phyloP scores from a whole-genome alignment of 2,329 filamentous ascomycete genomes.

The Hymenoscyphus occultus region DNA sequence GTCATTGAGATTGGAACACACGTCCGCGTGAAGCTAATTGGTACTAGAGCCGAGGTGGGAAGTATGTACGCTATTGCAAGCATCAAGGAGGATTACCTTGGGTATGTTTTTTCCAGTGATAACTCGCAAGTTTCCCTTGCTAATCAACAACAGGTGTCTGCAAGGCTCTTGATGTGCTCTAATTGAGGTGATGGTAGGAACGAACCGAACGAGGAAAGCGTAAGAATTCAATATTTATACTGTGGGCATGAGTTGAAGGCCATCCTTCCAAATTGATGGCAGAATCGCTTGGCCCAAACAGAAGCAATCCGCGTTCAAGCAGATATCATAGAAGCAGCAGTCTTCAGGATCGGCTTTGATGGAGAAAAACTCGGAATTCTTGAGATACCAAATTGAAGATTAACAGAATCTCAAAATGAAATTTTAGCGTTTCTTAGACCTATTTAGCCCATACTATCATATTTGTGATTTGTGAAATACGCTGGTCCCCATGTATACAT shows the following conservation, averaged over 20 bases:
- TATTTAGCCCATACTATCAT: background rate
- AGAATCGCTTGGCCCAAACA: background rate
- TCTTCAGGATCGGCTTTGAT: conserved; percentile 2
- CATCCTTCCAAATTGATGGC: background rate
- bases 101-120: conserved; percentile 44
- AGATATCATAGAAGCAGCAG: background rate
- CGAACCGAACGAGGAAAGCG: conserved; percentile 1
- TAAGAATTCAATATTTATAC: conserved; percentile 2
- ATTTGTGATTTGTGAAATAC: background rate
- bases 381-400: conserved; percentile 7
- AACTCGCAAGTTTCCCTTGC: background rate
- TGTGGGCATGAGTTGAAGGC: conserved; percentile 1
- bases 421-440: conserved; percentile 1
- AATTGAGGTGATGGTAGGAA: background rate
- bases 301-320: conserved; percentile 1
- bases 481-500: no score
- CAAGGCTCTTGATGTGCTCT: conserved; percentile 2
- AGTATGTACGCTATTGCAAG: conserved; percentile 97
- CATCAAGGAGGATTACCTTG: conserved; percentile 81
- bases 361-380: conserved; percentile 3
- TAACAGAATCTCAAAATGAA: conserved; percentile 6
- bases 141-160: background rate
- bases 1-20: conserved; percentile 93
- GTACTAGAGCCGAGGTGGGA: conserved; percentile 87
- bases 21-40: conserved; percentile 90